phyloP scores from a whole-genome alignment of 805 yeast genomes.

The Candida cerambycidarum region DNA sequence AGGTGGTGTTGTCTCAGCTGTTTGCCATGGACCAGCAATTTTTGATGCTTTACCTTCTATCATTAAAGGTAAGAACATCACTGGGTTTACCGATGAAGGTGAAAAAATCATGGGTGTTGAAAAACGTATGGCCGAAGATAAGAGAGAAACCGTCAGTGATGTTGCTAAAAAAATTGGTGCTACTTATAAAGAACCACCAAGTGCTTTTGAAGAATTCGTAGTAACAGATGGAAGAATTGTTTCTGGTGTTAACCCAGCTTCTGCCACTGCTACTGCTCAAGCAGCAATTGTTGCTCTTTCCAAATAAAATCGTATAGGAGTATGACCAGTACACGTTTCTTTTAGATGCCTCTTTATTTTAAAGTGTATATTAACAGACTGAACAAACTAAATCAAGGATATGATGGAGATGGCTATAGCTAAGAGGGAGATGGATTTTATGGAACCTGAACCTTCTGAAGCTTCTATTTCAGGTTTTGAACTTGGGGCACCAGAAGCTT shows the following conservation, averaged over 20 bases:
- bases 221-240: slow-evolving; percentile 58
- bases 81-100: slow-evolving; percentile 62
- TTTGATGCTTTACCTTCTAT: slow-evolving; percentile 49
- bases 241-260: slow-evolving; percentile 67
- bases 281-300: slow-evolving; percentile 25
- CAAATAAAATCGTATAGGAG: too few relatives aligned
- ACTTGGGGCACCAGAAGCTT: neutral
- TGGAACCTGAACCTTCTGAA: slow-evolving; percentile 11
- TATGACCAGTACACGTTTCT: too few relatives aligned
- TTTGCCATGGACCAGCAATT: slow-evolving; percentile 68
- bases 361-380: too few relatives aligned
- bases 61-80: slow-evolving; percentile 52
- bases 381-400: neutral
- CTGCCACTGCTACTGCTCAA: slow-evolving; percentile 50
- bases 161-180: slow-evolving; percentile 43
- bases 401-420: slow-evolving; percentile 5
- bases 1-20: slow-evolving; percentile 61
- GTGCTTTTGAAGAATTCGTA: slow-evolving; percentile 52
- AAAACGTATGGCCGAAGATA: slow-evolving; percentile 19
- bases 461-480: neutral
- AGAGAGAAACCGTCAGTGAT: slow-evolving; percentile 37
- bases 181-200: slow-evolving; percentile 44
- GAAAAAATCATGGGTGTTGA: slow-evolving; percentile 35
- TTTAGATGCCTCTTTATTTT: too few relatives aligned
- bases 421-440: slow-evolving; percentile 7